These are phyloP conservation scores for Tulasnella sp. DNA, from an alignment of 768 basidiomycete species.

Conservation along the genomic window DNA sequence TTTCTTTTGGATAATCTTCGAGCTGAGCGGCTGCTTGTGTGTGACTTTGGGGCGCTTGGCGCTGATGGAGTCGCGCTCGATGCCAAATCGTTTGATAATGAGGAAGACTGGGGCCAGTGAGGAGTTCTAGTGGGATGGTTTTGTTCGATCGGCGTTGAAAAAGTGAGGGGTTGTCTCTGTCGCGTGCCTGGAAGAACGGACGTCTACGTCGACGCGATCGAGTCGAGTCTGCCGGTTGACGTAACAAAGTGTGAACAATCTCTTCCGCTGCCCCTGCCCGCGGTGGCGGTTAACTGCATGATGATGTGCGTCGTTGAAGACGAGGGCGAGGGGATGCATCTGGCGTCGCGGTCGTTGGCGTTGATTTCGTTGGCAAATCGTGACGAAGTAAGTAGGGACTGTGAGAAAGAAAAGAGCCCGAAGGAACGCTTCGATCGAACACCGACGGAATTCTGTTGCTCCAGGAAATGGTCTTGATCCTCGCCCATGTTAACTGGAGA, in stretches of 20 bases:
- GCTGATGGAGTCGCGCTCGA: background rate
- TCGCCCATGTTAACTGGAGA: background rate
- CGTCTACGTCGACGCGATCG: conserved; percentile 7
- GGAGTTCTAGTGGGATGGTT: conserved; percentile 29
- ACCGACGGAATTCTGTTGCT: background rate
- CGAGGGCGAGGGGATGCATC: background rate
- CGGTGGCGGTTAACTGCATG: background rate
- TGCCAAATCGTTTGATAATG: background rate
- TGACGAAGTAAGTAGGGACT: conserved; percentile 7
- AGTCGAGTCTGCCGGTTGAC: conserved; percentile 21
- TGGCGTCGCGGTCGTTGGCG: background rate
- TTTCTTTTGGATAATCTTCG: background rate
- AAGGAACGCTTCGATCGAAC: conserved; percentile 1
- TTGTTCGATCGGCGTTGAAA: conserved; percentile 1
- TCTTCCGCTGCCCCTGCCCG: background rate
- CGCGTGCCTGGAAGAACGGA: conserved; percentile 17
- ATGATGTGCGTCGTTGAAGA: background rate
- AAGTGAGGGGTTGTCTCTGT: conserved; percentile 23
- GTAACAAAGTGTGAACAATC: conserved; percentile 8
- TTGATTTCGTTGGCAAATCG: background rate
- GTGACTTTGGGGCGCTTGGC: background rate
- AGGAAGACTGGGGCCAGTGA: background rate
- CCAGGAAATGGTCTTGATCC: background rate
- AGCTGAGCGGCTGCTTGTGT: background rate
- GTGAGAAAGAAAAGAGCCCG: background rate